Percentiles rank a stretch among this genome's conserved stretches.
These are phyloP conservation scores for Hanseniaspora uvarum DNA, from an alignment of 1,139 yeast species.

Conservation along the genomic window DNA sequence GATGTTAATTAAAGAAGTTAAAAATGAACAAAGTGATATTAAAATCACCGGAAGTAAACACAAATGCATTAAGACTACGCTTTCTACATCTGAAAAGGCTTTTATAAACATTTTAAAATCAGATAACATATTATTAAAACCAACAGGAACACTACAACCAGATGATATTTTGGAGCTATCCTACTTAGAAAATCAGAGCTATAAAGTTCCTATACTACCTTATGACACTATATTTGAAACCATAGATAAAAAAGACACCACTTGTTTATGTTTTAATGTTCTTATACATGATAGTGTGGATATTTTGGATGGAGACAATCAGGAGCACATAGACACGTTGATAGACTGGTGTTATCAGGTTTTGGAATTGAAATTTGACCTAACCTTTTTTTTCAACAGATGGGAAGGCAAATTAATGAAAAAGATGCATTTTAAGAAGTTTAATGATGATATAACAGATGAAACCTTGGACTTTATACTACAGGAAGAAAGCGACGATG, in stretches of 20 bases:
- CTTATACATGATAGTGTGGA: slow-evolving; percentile 4
- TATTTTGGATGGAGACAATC: slow-evolving; percentile 4
- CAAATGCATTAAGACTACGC: slow-evolving; percentile 13
- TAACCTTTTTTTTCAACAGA: slow-evolving; percentile 11
- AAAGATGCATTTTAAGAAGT: slow-evolving; percentile 10
- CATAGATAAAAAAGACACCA: not conserved
- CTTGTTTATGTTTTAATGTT: slow-evolving; percentile 12
- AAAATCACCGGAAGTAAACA: slow-evolving; percentile 5
- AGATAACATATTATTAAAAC: not conserved
- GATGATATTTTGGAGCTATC: slow-evolving; percentile 2
- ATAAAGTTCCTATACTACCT: slow-evolving; percentile 8
- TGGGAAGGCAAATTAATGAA: slow-evolving; percentile 17
- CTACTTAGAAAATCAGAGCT: slow-evolving; percentile 7
- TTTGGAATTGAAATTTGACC: slow-evolving; percentile 11
- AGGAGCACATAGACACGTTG: not conserved
- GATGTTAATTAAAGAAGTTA: slow-evolving; percentile 1
- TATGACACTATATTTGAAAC: slow-evolving; percentile 13
- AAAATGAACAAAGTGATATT: not conserved
- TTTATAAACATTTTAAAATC: slow-evolving; percentile 8
- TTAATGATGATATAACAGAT: not conserved
- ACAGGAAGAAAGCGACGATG: slow-evolving; percentile 11
- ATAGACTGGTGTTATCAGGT: slow-evolving; percentile 17
- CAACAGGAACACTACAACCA: not conserved
- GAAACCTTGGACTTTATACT: slow-evolving; percentile 6
- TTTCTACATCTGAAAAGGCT: slow-evolving; percentile 15